These are phyloP conservation scores for Exophiala sp. DNA, from an alignment of 2,329 filamentous ascomycete species.

Conservation along the genomic window DNA sequence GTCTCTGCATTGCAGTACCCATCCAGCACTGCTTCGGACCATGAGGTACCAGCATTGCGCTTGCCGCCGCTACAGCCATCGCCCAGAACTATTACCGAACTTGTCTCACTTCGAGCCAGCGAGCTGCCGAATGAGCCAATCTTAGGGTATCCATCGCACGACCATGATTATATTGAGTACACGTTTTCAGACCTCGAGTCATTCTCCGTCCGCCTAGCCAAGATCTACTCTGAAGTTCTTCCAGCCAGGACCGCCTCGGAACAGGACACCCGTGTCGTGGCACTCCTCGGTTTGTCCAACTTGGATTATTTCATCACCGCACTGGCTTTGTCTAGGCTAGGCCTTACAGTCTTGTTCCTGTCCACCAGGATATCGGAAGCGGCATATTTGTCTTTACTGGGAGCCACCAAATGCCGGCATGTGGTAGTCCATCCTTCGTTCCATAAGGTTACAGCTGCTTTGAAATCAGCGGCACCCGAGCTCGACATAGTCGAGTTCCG, in stretches of 20 bases:
- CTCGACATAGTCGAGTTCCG: conserved; percentile 33
- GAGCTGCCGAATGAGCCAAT: conserved; percentile 17
- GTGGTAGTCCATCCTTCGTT: conserved; percentile 34
- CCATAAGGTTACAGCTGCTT: conserved; percentile 25
- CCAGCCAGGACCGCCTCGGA: conserved; percentile 6
- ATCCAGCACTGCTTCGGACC: background rate
- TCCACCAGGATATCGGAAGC: conserved; percentile 53
- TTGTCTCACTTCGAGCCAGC: conserved; percentile 18
- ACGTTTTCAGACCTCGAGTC: conserved; percentile 16
- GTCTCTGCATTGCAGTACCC: too few relatives aligned
- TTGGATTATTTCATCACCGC: conserved; percentile 21
- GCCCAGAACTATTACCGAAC: conserved; percentile 22
- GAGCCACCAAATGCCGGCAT: conserved; percentile 40
- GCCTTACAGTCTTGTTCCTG: conserved; percentile 54
- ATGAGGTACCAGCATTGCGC: conserved; percentile 12
- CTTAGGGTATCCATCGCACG: conserved; percentile 22
- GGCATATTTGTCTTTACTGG: conserved; percentile 41
- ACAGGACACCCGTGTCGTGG: conserved; percentile 7
- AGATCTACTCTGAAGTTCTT: conserved; percentile 3
- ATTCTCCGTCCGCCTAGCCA: conserved; percentile 9
- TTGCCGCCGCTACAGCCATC: conserved; percentile 6
- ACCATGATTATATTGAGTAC: conserved; percentile 22
- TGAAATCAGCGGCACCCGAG: conserved; percentile 25
- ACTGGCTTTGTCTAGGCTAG: conserved; percentile 53
- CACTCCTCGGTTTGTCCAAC: conserved; percentile 18